phyloP scores from a whole-genome alignment of 768 basidiomycete species.

The Tubosaeta sp. region DNA sequence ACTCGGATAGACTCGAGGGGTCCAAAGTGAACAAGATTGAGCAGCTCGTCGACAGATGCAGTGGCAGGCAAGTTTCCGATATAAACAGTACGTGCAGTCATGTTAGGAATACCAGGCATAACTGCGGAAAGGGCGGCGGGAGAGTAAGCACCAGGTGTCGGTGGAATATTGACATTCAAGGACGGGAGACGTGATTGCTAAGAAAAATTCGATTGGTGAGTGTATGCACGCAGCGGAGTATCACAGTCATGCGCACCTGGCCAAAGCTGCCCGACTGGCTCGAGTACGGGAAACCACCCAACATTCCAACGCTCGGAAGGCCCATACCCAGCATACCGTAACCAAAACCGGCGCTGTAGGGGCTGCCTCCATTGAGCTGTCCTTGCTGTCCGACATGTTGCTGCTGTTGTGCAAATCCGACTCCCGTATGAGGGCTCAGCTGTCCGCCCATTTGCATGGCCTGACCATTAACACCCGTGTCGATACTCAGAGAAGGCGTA shows the following conservation, averaged over 20 bases:
- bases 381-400: constrained; percentile 32
- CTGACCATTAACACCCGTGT: constrained; percentile 47
- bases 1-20: constrained; percentile 94
- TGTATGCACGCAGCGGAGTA: not conserved
- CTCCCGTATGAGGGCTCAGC: constrained; percentile 64
- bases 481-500: constrained; percentile 65
- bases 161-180: constrained; percentile 62
- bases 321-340: constrained; percentile 83
- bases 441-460: constrained; percentile 47
- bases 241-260: constrained; percentile 41
- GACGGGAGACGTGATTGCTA: constrained; percentile 56
- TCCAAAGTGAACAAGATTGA: constrained; percentile 96
- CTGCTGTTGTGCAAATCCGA: constrained; percentile 47
- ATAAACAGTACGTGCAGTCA: constrained; percentile 87
- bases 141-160: constrained; percentile 69
- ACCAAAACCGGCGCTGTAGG: constrained; percentile 53
- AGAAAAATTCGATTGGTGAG: constrained; percentile 36
- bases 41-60: constrained; percentile 94
- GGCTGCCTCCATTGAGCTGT: constrained; percentile 45
- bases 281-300: constrained; percentile 68
- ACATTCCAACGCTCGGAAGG: constrained; percentile 67
- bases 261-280: constrained; percentile 67
- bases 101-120: constrained; percentile 53
- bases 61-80: constrained; percentile 94
- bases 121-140: constrained; percentile 76